Percentiles rank a stretch among this genome's conserved stretches.
Evolutionary conservation across 2,329 filamentous ascomycete species (phyloP).

Genomic region (Fusarium falciforme): DNA sequence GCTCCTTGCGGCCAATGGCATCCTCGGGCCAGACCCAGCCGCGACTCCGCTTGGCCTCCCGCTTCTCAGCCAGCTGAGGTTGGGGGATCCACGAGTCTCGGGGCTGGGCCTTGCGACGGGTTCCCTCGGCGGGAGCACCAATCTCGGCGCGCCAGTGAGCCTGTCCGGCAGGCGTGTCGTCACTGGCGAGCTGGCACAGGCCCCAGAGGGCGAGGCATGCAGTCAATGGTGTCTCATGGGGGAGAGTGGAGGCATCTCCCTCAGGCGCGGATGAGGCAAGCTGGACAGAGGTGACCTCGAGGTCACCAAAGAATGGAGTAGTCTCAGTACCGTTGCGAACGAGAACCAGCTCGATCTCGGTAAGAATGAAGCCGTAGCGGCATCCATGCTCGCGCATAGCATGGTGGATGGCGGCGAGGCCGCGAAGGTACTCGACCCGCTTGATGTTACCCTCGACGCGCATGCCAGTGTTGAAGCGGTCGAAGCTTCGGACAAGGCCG

Average conservation of each 20-base stretch:
- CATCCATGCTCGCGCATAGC: conserved; percentile 94
- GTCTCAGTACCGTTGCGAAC: conserved; percentile 81
- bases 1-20: conserved; percentile 76
- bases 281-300: conserved; percentile 77
- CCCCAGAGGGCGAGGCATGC: conserved; percentile 82
- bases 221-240: conserved; percentile 66
- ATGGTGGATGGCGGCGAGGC: conserved; percentile 86
- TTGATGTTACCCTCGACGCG: conserved; percentile 85
- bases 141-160: conserved; percentile 76
- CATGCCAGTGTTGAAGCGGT: conserved; percentile 96
- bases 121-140: conserved; percentile 79
- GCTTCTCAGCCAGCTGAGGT: conserved; percentile 79
- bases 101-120: conserved; percentile 75
- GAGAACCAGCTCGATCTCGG: conserved; percentile 92
- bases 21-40: conserved; percentile 85
- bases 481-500: conserved; percentile 90
- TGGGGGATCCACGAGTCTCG: conserved; percentile 81
- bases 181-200: conserved; percentile 76
- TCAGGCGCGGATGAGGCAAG: conserved; percentile 58
- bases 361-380: conserved; percentile 95
- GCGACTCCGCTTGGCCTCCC: conserved; percentile 76
- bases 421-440: conserved; percentile 88
- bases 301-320: conserved; percentile 86
- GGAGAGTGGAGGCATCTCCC: conserved; percentile 41
- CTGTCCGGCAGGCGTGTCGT: conserved; percentile 66